Evolutionary conservation across 129 eudicot genomes (phyloP).

Genomic region (Lactuca saligna): DNA sequence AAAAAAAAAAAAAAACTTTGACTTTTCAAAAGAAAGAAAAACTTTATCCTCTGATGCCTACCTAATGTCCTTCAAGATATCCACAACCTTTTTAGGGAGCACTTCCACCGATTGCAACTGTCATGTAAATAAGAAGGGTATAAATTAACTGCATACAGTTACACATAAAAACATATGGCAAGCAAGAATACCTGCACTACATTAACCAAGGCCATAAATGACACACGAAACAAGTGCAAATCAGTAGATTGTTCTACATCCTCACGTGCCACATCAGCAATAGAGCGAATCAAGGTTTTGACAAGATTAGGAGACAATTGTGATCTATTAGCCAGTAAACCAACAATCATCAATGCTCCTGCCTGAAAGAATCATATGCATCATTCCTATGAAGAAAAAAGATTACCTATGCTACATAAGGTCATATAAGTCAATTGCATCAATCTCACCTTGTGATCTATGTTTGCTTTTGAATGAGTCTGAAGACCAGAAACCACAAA

Average conservation of each 20-base stretch:
- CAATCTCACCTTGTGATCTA: constrained; percentile 68
- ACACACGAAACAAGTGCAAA: constrained; percentile 62
- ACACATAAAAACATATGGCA: background rate
- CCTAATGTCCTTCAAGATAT: constrained; percentile 63
- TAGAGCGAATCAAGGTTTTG: constrained; percentile 63
- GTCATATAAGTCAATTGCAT: constrained; percentile 4
- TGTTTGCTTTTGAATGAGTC: constrained; percentile 44
- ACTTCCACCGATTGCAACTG: constrained; percentile 69
- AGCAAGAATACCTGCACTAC: constrained; percentile 63
- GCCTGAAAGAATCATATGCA: constrained; percentile 47
- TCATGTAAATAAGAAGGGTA: constrained; percentile 22
- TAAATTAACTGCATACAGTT: constrained; percentile 9
- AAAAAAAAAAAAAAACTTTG: constrained; percentile 1
- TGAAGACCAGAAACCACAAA: constrained; percentile 65
- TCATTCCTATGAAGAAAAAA: background rate
- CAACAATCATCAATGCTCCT: constrained; percentile 82
- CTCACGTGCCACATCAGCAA: constrained; percentile 61
- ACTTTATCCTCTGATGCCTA: constrained; percentile 12
- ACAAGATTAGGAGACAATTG: constrained; percentile 59
- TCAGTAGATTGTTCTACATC: constrained; percentile 62
- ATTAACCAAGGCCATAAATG: constrained; percentile 68
- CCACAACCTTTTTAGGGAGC: constrained; percentile 83
- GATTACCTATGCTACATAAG: background rate
- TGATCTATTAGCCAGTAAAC: constrained; percentile 64
- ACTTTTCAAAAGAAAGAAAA: background rate